These are phyloP conservation scores for Gliomastix tumulicola DNA, from an alignment of 2,329 filamentous ascomycete genomes.

Conservation along the genomic window DNA sequence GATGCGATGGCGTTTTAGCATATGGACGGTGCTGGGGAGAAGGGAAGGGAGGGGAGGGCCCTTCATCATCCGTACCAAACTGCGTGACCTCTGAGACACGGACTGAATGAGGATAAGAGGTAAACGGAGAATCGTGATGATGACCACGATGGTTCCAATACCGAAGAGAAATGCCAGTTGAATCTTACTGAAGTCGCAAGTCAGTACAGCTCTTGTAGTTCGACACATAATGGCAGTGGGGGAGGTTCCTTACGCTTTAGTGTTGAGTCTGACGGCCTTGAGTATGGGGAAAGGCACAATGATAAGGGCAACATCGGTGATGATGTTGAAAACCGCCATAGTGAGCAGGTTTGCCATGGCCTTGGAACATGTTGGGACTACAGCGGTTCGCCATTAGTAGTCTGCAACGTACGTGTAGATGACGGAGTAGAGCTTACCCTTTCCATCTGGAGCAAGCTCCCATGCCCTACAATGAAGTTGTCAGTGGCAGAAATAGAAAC, in stretches of 20 bases:
- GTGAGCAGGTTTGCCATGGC: slow-evolving; percentile 17
- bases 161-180: slow-evolving; percentile 15
- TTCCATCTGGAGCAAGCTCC: too few species aligned
- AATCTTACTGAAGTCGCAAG: slow-evolving; percentile 8
- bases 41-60: too few species aligned
- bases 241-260: slow-evolving; percentile 10
- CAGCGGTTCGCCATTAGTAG: too few species aligned
- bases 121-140: slow-evolving; percentile 17
- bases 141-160: slow-evolving; percentile 15
- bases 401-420: too few species aligned
- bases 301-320: slow-evolving; percentile 18
- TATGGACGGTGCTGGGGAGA: background rate
- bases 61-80: too few species aligned
- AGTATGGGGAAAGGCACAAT: slow-evolving; percentile 20
- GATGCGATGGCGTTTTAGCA: background rate
- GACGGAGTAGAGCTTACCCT: too few species aligned
- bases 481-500: too few species aligned
- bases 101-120: slow-evolving; percentile 18
- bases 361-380: slow-evolving; percentile 9
- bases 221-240: too few species aligned
- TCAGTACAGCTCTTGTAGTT: too few species aligned
- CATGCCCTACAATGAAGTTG: slow-evolving; percentile 10
- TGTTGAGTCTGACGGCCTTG: slow-evolving; percentile 9
- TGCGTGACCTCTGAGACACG: slow-evolving; percentile 18
- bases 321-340: slow-evolving; percentile 20